These are phyloP conservation scores for Meyerozyma sp. DNA, from an alignment of 1,139 yeast species.

Conservation along the genomic window DNA sequence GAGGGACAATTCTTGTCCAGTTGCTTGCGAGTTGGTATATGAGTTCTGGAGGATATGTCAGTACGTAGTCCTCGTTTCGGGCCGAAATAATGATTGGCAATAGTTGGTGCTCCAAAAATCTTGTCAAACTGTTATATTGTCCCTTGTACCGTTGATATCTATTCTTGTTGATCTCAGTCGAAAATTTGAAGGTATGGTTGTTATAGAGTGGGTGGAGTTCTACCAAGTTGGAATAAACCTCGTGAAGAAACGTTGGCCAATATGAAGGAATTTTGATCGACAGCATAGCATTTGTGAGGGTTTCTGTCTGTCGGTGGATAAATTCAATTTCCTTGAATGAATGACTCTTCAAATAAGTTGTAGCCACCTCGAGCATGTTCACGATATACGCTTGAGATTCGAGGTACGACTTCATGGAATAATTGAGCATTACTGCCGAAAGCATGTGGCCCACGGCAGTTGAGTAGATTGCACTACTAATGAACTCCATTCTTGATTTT, in stretches of 20 bases:
- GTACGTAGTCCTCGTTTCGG: conserved; percentile 13
- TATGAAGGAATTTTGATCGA: conserved; percentile 22
- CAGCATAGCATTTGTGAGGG: background rate
- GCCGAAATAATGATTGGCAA: conserved; percentile 10
- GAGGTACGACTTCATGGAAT: conserved; percentile 16
- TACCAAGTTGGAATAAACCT: conserved; percentile 17
- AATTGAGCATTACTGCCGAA: conserved; percentile 17
- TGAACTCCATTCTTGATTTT: background rate
- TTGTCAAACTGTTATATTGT: conserved; percentile 10
- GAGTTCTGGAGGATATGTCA: conserved; percentile 16
- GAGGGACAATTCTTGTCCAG: conserved; percentile 20
- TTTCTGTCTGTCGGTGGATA: conserved; percentile 5
- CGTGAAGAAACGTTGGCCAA: conserved; percentile 18
- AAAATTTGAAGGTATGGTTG: conserved; percentile 4
- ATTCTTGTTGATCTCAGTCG: conserved; percentile 2
- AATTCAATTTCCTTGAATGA: background rate
- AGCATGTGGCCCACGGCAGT: conserved; percentile 5
- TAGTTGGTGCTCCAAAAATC: conserved; percentile 8
- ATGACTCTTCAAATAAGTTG: background rate
- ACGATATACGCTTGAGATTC: conserved; percentile 10
- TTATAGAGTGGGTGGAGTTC: conserved; percentile 12
- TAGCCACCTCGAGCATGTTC: conserved; percentile 2
- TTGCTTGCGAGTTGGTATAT: conserved; percentile 17
- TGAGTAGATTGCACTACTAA: background rate
- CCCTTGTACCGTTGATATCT: conserved; percentile 7